Evolutionary conservation across 192 early-diverging fungal genomes (phyloP), one percentile per base, ranked within the genome.

Genomic region (Coemansia sp.): DNA sequence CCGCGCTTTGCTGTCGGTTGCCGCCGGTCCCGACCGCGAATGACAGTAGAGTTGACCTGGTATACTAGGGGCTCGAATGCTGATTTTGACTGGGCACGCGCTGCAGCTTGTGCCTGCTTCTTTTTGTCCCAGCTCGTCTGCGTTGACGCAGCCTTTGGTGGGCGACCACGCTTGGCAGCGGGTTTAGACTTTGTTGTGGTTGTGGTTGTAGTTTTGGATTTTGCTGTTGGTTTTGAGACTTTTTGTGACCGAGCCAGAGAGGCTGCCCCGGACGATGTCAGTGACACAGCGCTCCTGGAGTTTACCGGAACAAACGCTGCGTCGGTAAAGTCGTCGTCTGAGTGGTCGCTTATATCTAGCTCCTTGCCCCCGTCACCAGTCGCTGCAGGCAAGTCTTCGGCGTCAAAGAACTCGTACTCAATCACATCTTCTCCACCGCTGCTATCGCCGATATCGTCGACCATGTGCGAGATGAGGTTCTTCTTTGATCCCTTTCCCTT

Each of bases 391-490:
- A 34, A 5, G 37, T 2, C 13, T 2, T 30, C 15, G 17, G 27
- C 15, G 15, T 53, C 55, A 46, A 46, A 13, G 2, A 55, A 22
- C 2, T 55, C 54, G 41, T 44, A 55, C 53, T 54, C 53, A 8
- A 22, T 19, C n/a, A n/a, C 53, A 8, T 19, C 39, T 7, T 41
- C 39, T 2, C 24, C 17, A 14, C 24, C 22, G 21, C 53, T 54
- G 27, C 18, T 37, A 13, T 13, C 27, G 40, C 50, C 73, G 67
- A 70, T 70, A 22, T 52, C 63, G 9, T 19, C 33, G 39, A 69
- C 73, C 49, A 77, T 59, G 13, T 57, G 67, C 17, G 73, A 66
- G 15, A 70, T 66, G 9, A 66, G 63, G 42, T 49, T 77, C 41
- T 54, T 61, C 40, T 69, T 63, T 1, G 59, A 55, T 40, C 47